Conservation (phyloP, 257 asterid genomes). For the Fraxinus quadrangulata region DNA sequence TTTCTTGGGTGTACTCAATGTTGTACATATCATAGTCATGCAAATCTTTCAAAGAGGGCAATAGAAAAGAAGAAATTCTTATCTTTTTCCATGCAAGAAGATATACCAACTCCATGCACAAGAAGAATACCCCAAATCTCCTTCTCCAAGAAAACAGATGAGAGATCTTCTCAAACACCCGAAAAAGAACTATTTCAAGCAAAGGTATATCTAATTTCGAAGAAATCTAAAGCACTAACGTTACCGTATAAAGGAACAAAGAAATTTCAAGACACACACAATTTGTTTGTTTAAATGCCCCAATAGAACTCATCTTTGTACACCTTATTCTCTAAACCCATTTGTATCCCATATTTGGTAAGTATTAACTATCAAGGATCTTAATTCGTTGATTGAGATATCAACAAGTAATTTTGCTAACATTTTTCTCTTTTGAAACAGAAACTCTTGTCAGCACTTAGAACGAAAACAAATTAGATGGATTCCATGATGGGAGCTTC, state of each 20-base stretch:
- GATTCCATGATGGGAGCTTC: slow-evolving; percentile 29
- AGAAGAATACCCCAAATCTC: background rate
- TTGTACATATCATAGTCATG: too few species aligned
- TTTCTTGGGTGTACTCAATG: too few species aligned
- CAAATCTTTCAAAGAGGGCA: background rate
- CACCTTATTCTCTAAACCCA: background rate
- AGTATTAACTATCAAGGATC: too few species aligned
- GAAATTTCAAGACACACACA: background rate
- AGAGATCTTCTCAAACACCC: background rate
- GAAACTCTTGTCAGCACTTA: too few species aligned
- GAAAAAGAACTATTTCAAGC: background rate
- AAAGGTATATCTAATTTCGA: slow-evolving; percentile 28
- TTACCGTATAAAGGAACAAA: background rate
- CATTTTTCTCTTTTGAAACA: background rate
- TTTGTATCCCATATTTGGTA: background rate
- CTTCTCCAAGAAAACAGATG: background rate
- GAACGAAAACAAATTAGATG: slow-evolving; percentile 25
- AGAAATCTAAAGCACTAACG: slow-evolving; percentile 10
- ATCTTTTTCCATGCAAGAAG: background rate
- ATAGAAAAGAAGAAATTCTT: background rate
- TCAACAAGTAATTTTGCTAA: background rate
- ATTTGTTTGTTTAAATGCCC: slow-evolving; percentile 1
- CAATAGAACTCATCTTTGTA: background rate
- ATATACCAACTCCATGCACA: background rate
- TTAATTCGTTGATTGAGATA: background rate